These are phyloP conservation scores for Hypoxylon sp. DNA, from an alignment of 2,329 filamentous ascomycete species.

Conservation along the genomic window DNA sequence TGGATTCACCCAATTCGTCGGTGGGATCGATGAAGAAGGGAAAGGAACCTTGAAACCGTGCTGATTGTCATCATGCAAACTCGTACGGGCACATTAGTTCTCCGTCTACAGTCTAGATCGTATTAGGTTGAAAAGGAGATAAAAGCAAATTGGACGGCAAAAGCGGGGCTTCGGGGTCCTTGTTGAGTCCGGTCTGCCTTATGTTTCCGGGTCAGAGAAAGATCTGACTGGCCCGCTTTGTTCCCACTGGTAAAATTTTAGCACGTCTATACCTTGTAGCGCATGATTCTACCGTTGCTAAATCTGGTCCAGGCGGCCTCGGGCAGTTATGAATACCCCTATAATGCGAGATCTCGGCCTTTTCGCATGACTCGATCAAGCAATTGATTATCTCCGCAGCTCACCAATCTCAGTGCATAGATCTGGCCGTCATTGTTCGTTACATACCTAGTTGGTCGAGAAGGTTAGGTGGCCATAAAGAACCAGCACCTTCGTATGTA, in stretches of 20 bases:
- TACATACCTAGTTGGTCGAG: neutral
- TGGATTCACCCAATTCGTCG: slow-evolving; percentile 1
- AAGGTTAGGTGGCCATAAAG: neutral
- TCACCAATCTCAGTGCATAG: slow-evolving; percentile 3
- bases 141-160: slow-evolving; percentile 10
- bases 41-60: slow-evolving; percentile 9
- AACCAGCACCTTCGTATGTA: neutral
- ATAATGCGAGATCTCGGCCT: slow-evolving; percentile 10
- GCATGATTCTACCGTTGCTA: slow-evolving; percentile 1
- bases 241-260: neutral
- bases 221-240: slow-evolving; percentile 6
- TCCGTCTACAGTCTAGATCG: slow-evolving; percentile 5
- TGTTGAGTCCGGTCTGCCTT: slow-evolving; percentile 7
- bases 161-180: slow-evolving; percentile 20
- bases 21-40: slow-evolving; percentile 5
- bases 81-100: slow-evolving; percentile 8
- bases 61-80: slow-evolving; percentile 7
- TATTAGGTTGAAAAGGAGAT: slow-evolving; percentile 8
- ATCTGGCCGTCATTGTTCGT: neutral
- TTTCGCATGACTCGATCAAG: slow-evolving; percentile 7
- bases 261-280: neutral
- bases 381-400: slow-evolving; percentile 16
- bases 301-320: neutral
- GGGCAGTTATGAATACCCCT: neutral
- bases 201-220: slow-evolving; percentile 2